These are phyloP conservation scores for Tuctoria greenei DNA, from an alignment of 176 grass and related monocot species.

Conservation along the genomic window DNA sequence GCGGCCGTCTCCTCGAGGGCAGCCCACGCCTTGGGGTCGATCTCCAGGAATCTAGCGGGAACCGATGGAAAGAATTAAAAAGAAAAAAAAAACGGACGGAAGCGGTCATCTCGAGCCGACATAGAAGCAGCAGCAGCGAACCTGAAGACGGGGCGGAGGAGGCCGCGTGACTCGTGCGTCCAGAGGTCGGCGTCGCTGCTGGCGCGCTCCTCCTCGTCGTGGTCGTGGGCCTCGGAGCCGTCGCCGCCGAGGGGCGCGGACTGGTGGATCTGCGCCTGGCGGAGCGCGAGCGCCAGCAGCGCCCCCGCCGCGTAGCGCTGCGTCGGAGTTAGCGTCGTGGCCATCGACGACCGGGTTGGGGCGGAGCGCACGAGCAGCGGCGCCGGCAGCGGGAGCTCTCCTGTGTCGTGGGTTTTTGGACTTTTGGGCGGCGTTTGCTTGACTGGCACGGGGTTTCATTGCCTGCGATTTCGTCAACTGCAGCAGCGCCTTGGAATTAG, in stretches of 20 bases:
- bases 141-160: slow-evolving; percentile 97
- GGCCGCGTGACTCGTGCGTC: slow-evolving; percentile 88
- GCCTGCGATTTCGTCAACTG: no score
- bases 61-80: background rate
- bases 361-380: background rate
- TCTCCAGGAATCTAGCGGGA: slow-evolving; percentile 71
- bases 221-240: background rate
- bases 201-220: slow-evolving; percentile 32
- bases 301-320: slow-evolving; percentile 90
- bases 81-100: background rate
- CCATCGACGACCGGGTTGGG: background rate
- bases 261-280: slow-evolving; percentile 96
- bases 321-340: slow-evolving; percentile 63
- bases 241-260: slow-evolving; percentile 60
- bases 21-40: slow-evolving; percentile 71
- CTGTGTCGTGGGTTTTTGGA: background rate
- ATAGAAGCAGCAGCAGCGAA: background rate
- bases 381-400: background rate
- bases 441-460: background rate
- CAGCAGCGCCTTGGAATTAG: no score
- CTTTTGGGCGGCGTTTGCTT: background rate
- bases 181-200: slow-evolving; percentile 57
- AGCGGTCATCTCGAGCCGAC: background rate
- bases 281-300: slow-evolving; percentile 76
- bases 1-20: slow-evolving; percentile 94